Conservation (phyloP, 2,329 filamentous ascomycete species). For the Aspergillus tamarii region DNA sequence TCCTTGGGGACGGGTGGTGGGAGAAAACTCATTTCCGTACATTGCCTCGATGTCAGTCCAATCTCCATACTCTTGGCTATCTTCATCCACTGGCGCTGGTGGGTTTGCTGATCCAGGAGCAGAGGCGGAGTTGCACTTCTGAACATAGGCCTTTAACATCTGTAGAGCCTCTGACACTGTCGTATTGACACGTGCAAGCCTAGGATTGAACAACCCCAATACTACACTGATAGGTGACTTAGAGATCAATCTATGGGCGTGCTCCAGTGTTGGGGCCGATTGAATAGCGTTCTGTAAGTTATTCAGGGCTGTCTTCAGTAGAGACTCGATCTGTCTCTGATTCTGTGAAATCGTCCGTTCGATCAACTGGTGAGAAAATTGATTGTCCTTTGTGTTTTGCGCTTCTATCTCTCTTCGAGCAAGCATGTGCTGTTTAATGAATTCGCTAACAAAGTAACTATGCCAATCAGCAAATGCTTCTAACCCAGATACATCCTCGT, state of each 20-base stretch:
- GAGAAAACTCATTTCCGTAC: slow-evolving; percentile 34
- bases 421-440: slow-evolving; percentile 57
- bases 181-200: slow-evolving; percentile 46
- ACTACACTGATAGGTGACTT: slow-evolving; percentile 50
- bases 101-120: slow-evolving; percentile 20
- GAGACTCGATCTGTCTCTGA: slow-evolving; percentile 59
- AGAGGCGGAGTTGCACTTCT: slow-evolving; percentile 32
- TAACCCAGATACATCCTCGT: slow-evolving; percentile 50
- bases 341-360: slow-evolving; percentile 59
- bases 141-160: slow-evolving; percentile 49
- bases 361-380: slow-evolving; percentile 52
- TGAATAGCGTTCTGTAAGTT: slow-evolving; percentile 55
- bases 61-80: slow-evolving; percentile 68
- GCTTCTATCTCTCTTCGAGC: slow-evolving; percentile 62
- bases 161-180: slow-evolving; percentile 55
- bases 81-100: slow-evolving; percentile 52
- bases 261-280: slow-evolving; percentile 43
- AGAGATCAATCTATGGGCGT: slow-evolving; percentile 48
- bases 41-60: slow-evolving; percentile 57
- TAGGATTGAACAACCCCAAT: slow-evolving; percentile 57
- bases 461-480: slow-evolving; percentile 59
- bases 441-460: slow-evolving; percentile 55
- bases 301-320: slow-evolving; percentile 56
- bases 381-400: slow-evolving; percentile 45
- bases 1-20: slow-evolving; percentile 22